phyloP scores from a whole-genome alignment of 441 rosid genomes.

The Populus hybrid region DNA sequence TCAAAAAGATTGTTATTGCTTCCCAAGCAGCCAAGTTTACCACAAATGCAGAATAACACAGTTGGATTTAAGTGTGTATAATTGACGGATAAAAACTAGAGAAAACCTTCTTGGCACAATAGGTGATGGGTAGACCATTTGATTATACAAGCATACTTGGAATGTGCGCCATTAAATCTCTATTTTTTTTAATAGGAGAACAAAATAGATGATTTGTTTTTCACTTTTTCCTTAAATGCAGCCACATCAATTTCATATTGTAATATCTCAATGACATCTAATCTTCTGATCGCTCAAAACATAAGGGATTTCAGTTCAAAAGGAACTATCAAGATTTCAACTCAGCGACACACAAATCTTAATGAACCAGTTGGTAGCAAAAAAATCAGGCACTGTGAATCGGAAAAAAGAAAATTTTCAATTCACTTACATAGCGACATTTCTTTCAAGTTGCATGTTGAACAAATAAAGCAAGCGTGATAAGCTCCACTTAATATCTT shows the following conservation, averaged over 20 bases:
- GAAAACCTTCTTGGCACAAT: neutral
- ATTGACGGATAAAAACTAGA: neutral
- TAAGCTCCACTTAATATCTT: conserved; percentile 69
- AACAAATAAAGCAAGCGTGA: conserved; percentile 73
- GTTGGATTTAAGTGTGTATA: neutral
- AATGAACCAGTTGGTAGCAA: neutral
- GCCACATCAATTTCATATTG: neutral
- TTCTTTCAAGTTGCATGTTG: conserved; percentile 88
- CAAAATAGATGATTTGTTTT: neutral
- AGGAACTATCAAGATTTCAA: neutral
- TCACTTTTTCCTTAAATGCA: neutral
- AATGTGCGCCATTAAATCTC: neutral
- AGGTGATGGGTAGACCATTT: neutral
- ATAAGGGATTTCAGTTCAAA: neutral
- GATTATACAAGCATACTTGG: neutral
- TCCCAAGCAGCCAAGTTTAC: conserved; percentile 4
- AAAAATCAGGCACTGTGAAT: conserved; percentile 5
- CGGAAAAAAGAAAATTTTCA: conserved; percentile 6
- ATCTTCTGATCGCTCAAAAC: conserved; percentile 1
- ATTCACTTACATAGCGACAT: conserved; percentile 81
- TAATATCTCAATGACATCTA: neutral
- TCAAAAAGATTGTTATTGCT: neutral
- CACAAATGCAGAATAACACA: neutral
- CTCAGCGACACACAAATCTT: neutral
- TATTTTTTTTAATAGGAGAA: neutral